Conservation (phyloP, 768 basidiomycete species). For the Roridomyces roridus region DNA sequence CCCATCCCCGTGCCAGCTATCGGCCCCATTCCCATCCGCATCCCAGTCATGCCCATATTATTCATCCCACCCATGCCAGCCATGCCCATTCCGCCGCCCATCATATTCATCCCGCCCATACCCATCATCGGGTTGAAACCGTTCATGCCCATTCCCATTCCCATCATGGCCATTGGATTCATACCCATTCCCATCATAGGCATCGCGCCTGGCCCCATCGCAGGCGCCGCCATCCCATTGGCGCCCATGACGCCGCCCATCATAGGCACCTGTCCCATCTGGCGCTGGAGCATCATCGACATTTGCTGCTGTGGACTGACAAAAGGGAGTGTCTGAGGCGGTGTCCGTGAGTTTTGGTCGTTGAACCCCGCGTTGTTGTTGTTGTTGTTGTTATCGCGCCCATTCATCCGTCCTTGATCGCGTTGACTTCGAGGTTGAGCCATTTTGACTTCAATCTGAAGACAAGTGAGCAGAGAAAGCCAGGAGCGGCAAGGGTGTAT, state of each 20-base stretch:
- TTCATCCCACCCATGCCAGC: conserved; percentile 43
- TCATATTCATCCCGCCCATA: conserved; percentile 38
- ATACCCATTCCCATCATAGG: conserved; percentile 32
- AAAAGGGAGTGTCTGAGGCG: conserved; percentile 37
- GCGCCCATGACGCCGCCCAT: conserved; percentile 18
- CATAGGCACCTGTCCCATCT: conserved; percentile 41
- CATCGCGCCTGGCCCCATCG: conserved; percentile 11
- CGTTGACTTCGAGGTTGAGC: conserved; percentile 77
- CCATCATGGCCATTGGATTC: conserved; percentile 53
- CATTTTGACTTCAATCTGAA: conserved; percentile 81
- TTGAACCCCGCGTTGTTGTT: conserved; percentile 33
- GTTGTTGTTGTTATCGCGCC: conserved; percentile 18
- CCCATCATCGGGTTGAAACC: conserved; percentile 31
- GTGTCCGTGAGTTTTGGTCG: conserved; percentile 42
- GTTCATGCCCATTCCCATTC: conserved; percentile 25
- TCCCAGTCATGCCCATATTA: conserved; percentile 18
- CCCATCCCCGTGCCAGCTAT: conserved; percentile 29
- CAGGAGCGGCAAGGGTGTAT: conserved; percentile 21
- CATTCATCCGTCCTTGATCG: conserved; percentile 51
- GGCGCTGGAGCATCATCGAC: conserved; percentile 65
- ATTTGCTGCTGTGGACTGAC: conserved; percentile 48
- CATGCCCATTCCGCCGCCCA: conserved; percentile 44
- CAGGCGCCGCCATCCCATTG: conserved; percentile 15
- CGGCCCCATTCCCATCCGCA: no score
- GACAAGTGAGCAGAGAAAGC: background rate